These are phyloP conservation scores for Logfia minima DNA, from an alignment of 129 eudicot genomes.

Conservation along the genomic window DNA sequence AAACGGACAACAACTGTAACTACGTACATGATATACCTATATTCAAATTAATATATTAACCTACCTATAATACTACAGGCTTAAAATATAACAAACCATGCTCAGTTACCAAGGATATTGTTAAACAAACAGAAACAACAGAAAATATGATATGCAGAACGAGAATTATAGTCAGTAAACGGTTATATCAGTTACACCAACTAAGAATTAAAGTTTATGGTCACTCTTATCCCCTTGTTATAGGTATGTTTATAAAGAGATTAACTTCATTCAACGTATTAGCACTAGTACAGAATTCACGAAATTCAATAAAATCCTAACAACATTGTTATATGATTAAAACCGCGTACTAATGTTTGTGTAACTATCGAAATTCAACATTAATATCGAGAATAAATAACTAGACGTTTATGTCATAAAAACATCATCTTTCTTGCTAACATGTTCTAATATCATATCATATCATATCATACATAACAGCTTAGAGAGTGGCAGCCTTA, in stretches of 20 bases:
- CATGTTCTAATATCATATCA: too few relatives aligned
- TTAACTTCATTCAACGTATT: background rate
- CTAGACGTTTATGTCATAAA: too few relatives aligned
- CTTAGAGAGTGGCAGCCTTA: too few relatives aligned
- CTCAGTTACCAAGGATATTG: background rate
- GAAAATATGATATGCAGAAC: too few relatives aligned
- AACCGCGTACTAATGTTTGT: too few relatives aligned
- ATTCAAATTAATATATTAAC: background rate
- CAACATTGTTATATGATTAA: too few relatives aligned
- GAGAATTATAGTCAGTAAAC: background rate
- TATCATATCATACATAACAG: too few relatives aligned
- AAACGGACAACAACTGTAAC: background rate
- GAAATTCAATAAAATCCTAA: too few relatives aligned
- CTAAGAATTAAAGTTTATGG: background rate
- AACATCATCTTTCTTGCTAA: too few relatives aligned
- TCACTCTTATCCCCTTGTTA: background rate
- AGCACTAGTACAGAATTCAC: background rate
- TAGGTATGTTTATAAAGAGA: background rate
- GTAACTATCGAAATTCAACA: background rate
- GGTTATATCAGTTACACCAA: background rate
- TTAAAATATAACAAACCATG: background rate
- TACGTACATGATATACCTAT: background rate
- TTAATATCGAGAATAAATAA: too few relatives aligned
- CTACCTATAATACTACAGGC: background rate
- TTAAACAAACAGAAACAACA: background rate